Conservation (phyloP, 495 filamentous ascomycete genomes). For the Cairneyella variabilis region DNA sequence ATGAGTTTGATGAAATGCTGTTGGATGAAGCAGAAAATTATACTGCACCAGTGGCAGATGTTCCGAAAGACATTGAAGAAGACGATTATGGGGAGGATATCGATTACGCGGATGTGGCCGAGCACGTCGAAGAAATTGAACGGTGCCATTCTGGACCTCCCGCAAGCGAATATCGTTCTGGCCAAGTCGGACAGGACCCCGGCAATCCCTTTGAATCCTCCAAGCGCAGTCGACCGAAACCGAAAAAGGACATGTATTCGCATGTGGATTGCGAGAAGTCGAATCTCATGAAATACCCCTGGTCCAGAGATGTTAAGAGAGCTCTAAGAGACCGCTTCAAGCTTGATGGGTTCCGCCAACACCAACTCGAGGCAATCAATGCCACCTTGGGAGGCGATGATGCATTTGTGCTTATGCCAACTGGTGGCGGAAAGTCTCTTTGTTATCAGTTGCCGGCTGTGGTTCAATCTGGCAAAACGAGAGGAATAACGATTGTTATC, state of each 20-base stretch:
- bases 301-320: conserved; percentile 81
- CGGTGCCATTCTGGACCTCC: conserved; percentile 32
- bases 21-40: conserved; percentile 13
- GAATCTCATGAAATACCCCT: conserved; percentile 50
- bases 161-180: background rate
- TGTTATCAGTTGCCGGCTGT: conserved; percentile 95
- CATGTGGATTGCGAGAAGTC: conserved; percentile 26
- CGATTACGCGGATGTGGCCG: conserved; percentile 69
- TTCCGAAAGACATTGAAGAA: conserved; percentile 14
- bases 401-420: conserved; percentile 94
- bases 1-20: conserved; percentile 15
- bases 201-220: background rate
- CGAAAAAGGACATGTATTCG: conserved; percentile 35
- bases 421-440: conserved; percentile 92
- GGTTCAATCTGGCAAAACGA: conserved; percentile 73
- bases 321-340: conserved; percentile 77
- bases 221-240: conserved; percentile 31
- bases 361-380: conserved; percentile 95
- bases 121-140: conserved; percentile 55
- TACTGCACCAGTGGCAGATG: background rate
- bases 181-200: background rate
- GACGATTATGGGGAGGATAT: conserved; percentile 63
- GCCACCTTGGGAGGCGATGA: conserved; percentile 83
- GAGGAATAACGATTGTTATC: conserved; percentile 86
- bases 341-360: conserved; percentile 79